Evolutionary conservation across 2,329 filamentous ascomycete species (phyloP), one percentile per base, ranked within the genome.

Genomic region (Nigrograna mackinnonii): DNA sequence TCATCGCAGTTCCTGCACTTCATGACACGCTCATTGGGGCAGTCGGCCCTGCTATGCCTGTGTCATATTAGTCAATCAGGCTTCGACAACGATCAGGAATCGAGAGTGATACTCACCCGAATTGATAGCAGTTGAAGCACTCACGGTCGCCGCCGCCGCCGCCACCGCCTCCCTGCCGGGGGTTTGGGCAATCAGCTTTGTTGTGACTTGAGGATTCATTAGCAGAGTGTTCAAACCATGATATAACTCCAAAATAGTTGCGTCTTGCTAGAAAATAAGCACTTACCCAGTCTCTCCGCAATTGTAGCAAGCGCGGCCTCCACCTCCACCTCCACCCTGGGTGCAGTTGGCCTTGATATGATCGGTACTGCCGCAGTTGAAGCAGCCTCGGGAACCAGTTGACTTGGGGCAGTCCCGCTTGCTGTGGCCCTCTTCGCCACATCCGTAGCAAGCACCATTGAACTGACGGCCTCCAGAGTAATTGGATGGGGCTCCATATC

Each of bases 1-100:
- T 79, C 65, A 16, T 82, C 83, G 52, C 85, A 87, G 67, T 87
- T 87, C 56, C 76, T 70, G 65, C 78, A 80, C 51, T 63, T 66
- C n/a, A 64, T 53, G 13, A 62, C 55, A 2, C 50, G 52, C 16
- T 57, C 55, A 30, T 67, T 53, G 20, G 56, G 35, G 35, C 65
- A 67, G 0, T 57, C 52, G 17, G 46, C 49, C 12, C 53, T 57
- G 22, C 58, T 52, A 32, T 67, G 64, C 4, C 60, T n/a, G n/a
- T n/a, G n/a, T n/a, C n/a, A n/a, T n/a, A n/a, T n/a, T n/a, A n/a
- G n/a, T n/a, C n/a, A n/a, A n/a, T n/a, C n/a, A n/a, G n/a, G n/a
- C n/a, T n/a, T n/a, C n/a, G n/a, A n/a, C n/a, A n/a, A n/a, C n/a
- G n/a, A n/a, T n/a, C n/a, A n/a, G n/a, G n/a, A n/a, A n/a, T n/a